These are phyloP conservation scores for Pluteus cervinus DNA, from an alignment of 768 basidiomycete species.

Conservation along the genomic window DNA sequence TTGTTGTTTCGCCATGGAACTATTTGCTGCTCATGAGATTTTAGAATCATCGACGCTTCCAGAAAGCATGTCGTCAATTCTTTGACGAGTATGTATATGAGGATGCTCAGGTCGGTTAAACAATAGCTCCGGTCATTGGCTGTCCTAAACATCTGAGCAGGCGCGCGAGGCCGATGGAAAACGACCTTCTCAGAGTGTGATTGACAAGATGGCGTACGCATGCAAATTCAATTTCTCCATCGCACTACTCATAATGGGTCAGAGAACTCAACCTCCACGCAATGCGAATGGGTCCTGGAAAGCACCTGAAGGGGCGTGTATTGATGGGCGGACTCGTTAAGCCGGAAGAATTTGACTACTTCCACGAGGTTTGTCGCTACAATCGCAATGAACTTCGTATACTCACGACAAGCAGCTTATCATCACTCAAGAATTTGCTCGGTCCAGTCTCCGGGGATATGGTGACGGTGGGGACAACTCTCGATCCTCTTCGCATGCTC, in stretches of 20 bases:
- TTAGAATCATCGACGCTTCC: conserved; percentile 52
- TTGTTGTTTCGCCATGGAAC: conserved; percentile 16
- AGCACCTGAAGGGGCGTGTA: conserved; percentile 77
- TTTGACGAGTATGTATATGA: conserved; percentile 58
- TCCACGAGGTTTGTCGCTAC: conserved; percentile 64
- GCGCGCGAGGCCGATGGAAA: conserved; percentile 85
- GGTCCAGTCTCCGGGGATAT: conserved; percentile 71
- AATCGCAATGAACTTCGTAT: neutral
- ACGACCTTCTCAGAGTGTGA: conserved; percentile 68
- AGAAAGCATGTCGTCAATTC: conserved; percentile 55
- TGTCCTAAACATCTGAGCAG: no score
- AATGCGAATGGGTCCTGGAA: conserved; percentile 93
- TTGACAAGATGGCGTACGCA: conserved; percentile 88
- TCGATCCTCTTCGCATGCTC: neutral
- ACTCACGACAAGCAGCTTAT: conserved; percentile 43
- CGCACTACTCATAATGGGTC: conserved; percentile 32
- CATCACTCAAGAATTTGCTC: conserved; percentile 75
- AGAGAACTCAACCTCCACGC: conserved; percentile 72
- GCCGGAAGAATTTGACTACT: conserved; percentile 87
- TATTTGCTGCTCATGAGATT: conserved; percentile 1
- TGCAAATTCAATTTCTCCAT: conserved; percentile 42
- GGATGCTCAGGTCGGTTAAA: conserved; percentile 27
- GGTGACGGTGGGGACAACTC: conserved; percentile 53
- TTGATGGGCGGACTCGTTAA: conserved; percentile 81
- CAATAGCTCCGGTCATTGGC: neutral